Conservation (phyloP, 495 filamentous ascomycete species). For the Podospora pseudocomata region DNA sequence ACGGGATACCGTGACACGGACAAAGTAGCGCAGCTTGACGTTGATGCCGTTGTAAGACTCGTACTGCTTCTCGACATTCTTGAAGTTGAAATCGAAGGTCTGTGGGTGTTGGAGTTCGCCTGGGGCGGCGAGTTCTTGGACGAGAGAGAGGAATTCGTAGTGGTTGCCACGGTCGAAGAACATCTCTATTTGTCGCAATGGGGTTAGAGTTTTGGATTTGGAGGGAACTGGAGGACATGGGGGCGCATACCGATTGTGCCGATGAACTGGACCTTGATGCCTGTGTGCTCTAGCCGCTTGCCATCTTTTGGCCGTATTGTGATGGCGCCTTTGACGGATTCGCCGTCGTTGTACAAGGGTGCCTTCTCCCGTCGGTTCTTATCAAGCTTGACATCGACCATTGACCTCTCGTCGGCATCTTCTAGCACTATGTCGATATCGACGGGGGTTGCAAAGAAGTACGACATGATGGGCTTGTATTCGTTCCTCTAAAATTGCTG, state of each 20-base stretch:
- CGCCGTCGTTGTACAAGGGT: conserved; percentile 94
- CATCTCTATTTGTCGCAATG: conserved; percentile 60
- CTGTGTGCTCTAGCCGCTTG: conserved; percentile 94
- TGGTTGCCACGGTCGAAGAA: conserved; percentile 99
- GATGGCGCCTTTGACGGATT: conserved; percentile 93
- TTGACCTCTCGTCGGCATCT: conserved; percentile 86
- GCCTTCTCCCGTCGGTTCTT: conserved; percentile 96
- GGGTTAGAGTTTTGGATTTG: background rate
- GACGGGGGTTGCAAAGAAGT: conserved; percentile 96
- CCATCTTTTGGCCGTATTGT: conserved; percentile 97
- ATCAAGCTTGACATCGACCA: conserved; percentile 96
- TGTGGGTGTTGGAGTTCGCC: conserved; percentile 98
- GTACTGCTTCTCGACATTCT: conserved; percentile 99
- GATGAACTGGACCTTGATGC: conserved; percentile 99
- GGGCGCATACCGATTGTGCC: conserved; percentile 79
- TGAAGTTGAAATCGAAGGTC: conserved; percentile 99
- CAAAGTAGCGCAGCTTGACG: conserved; percentile 96
- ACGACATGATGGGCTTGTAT: conserved; percentile 64
- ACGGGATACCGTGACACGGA: conserved; percentile 91
- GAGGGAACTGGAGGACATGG: background rate
- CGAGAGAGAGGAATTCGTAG: conserved; percentile 95
- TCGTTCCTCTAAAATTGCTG: background rate
- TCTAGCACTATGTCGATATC: conserved; percentile 99
- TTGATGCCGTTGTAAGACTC: conserved; percentile 99
- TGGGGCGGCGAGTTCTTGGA: conserved; percentile 91